Conservation (phyloP, 805 yeast species). For the Candida pseudofarinosa region DNA sequence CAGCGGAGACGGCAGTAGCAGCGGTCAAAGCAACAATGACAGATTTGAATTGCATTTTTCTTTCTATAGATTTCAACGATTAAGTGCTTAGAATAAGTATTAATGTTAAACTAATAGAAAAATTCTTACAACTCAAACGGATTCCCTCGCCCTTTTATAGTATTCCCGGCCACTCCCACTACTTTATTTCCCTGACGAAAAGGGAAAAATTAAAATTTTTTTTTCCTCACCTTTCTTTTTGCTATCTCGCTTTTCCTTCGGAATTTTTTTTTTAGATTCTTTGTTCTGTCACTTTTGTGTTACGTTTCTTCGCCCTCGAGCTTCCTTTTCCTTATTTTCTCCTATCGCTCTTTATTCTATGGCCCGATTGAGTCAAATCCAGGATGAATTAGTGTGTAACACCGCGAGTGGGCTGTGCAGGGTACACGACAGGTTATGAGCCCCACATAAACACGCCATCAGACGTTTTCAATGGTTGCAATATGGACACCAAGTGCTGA, state of each 20-base stretch:
- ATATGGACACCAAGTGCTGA: neutral
- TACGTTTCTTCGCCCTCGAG: neutral
- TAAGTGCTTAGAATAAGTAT: slow-evolving; percentile 1
- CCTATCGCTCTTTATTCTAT: neutral
- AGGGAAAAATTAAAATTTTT: slow-evolving; percentile 3
- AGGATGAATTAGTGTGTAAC: neutral
- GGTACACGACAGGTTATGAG: neutral
- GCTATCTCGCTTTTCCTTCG: neutral
- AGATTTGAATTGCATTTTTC: slow-evolving; percentile 37
- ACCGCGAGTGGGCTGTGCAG: neutral
- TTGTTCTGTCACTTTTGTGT: neutral
- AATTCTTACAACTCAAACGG: neutral
- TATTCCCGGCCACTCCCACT: neutral
- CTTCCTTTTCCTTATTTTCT: neutral
- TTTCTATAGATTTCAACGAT: slow-evolving; percentile 2
- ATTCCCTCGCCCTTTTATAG: slow-evolving; percentile 1
- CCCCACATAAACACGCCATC: neutral
- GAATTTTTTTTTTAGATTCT: neutral
- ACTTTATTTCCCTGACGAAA: slow-evolving; percentile 1
- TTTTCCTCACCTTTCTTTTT: neutral
- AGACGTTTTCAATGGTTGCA: neutral
- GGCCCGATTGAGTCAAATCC: neutral
- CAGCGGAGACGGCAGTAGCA: slow-evolving; percentile 34
- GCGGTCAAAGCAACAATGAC: slow-evolving; percentile 37
- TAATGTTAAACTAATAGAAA: neutral